phyloP scores from a whole-genome alignment of 768 basidiomycete genomes.

The Rhizopogon vesiculosus region DNA sequence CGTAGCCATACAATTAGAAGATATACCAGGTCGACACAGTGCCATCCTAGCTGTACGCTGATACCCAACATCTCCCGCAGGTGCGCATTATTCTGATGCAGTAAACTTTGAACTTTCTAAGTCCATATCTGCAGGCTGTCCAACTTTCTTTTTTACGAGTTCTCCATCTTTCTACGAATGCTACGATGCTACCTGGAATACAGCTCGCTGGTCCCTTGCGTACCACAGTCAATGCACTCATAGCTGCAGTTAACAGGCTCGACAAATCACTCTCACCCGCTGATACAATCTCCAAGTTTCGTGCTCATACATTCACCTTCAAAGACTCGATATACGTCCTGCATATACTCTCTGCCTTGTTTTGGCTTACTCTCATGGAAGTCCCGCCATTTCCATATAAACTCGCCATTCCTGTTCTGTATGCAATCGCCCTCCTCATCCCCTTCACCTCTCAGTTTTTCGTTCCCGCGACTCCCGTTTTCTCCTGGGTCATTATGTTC shows the following conservation, averaged over 20 bases:
- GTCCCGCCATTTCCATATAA: slow-evolving; percentile 68
- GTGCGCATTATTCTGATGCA: too few relatives aligned
- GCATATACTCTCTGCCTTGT: slow-evolving; percentile 54
- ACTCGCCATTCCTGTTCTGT: slow-evolving; percentile 71
- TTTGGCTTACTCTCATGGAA: slow-evolving; percentile 75
- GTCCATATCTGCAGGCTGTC: too few relatives aligned
- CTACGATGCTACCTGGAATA: slow-evolving; percentile 2
- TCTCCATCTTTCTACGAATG: too few relatives aligned
- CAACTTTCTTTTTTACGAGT: too few relatives aligned
- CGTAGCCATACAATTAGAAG: too few relatives aligned
- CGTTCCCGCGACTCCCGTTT: slow-evolving; percentile 80
- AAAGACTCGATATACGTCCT: slow-evolving; percentile 62
- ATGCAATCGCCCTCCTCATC: slow-evolving; percentile 62
- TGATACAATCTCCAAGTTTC: slow-evolving; percentile 58
- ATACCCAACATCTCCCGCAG: too few relatives aligned
- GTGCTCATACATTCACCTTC: slow-evolving; percentile 48
- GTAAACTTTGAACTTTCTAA: too few relatives aligned
- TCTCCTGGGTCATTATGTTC: slow-evolving; percentile 82
- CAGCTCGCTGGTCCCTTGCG: slow-evolving; percentile 3
- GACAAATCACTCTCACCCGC: slow-evolving; percentile 75
- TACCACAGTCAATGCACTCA: slow-evolving; percentile 39
- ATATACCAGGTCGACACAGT: too few relatives aligned
- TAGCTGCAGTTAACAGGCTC: slow-evolving; percentile 59
- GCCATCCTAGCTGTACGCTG: too few relatives aligned
- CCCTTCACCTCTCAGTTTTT: slow-evolving; percentile 92